Evolutionary conservation across 1,139 yeast species (phyloP).

Genomic region (Taphrina flavorubra): DNA sequence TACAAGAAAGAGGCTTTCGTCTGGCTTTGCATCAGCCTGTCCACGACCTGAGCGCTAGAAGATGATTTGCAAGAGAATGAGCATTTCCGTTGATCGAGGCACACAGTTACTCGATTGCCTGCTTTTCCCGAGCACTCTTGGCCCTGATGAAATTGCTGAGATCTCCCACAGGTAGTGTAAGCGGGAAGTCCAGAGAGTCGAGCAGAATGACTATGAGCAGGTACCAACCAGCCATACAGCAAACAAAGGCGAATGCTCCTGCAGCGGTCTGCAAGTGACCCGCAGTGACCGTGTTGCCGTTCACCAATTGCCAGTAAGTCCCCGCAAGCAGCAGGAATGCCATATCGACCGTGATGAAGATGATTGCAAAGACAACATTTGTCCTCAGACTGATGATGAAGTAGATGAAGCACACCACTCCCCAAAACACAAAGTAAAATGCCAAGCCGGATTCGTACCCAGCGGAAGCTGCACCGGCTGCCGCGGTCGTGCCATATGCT

Average conservation of each 20-base stretch:
- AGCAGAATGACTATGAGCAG: conserved; percentile 45
- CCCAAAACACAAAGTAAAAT: conserved; percentile 66
- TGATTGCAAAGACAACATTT: conserved; percentile 59
- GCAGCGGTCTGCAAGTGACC: conserved; percentile 64
- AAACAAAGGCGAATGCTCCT: conserved; percentile 68
- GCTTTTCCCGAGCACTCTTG: conserved; percentile 22
- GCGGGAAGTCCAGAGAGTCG: conserved; percentile 45
- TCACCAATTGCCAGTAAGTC: conserved; percentile 60
- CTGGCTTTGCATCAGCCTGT: too few relatives aligned
- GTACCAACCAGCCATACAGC: conserved; percentile 67
- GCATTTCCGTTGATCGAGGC: too few relatives aligned
- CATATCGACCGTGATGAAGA: conserved; percentile 61
- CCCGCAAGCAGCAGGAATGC: conserved; percentile 65
- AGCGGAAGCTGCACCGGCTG: conserved; percentile 55
- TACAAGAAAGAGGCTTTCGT: not conserved
- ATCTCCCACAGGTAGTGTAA: conserved; percentile 45
- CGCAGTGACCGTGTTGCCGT: conserved; percentile 47
- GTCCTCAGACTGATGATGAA: conserved; percentile 68
- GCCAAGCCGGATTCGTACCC: conserved; percentile 62
- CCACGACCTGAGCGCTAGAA: too few relatives aligned
- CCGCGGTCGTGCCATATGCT: conserved; percentile 56
- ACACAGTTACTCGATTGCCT: not conserved
- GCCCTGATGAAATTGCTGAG: conserved; percentile 44
- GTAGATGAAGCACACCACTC: conserved; percentile 65
- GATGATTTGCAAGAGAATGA: too few relatives aligned